Base-by-base conservation (phyloP, 2,329 filamentous ascomycete genomes). In the Drechslerella dactyloides region DNA sequence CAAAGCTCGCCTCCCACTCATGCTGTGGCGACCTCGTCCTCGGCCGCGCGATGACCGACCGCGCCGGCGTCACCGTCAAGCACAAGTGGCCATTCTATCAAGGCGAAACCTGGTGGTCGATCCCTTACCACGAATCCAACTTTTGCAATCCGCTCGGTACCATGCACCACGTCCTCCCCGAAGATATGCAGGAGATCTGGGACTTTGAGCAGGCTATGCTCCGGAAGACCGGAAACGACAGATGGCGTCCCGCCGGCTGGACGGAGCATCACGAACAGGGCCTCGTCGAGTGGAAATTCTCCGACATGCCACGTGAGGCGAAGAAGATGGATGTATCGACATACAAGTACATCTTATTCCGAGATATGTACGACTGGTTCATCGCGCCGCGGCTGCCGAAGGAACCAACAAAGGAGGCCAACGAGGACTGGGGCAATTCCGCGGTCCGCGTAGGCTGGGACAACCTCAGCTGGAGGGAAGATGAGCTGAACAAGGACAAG, bases 51-150 rank as follows among this genome's bases (percentile, higher is more conserved):
- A 65, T 72, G 60, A 60, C 55, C 15, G 60, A 72, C 23, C 60
- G 60, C 27, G 68, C 60, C 0, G 60, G 60, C 15, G 60, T 72
- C n/a, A 56, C 54, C 8, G 68, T 72, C 6, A 57, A 72, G 35
- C 68, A 72, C 37, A 72, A 72, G 44, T 72, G 68, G 68, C 68
- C 68, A 21, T 72, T 50, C 27, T 72, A 65, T 35, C 68, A 72
- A 44, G 68, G 68, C 13, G 68, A 72, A 44, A 65, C 68, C 30
- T 72, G 68, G 68, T 72, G 68, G 68, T 72, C 68, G 33, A 72
- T 72, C 35, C 68, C 68, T 19, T 72, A 65, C 60, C 60, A 65
- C 51, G 68, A 65, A 40, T 64, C 68, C 30, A 72, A 72, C 44
- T 72, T 72, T 44, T 72, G 68, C 51, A 52, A 50, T 2, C 53